phyloP scores from a whole-genome alignment of 2,329 filamentous ascomycete genomes.

The Verticillium isaacii region DNA sequence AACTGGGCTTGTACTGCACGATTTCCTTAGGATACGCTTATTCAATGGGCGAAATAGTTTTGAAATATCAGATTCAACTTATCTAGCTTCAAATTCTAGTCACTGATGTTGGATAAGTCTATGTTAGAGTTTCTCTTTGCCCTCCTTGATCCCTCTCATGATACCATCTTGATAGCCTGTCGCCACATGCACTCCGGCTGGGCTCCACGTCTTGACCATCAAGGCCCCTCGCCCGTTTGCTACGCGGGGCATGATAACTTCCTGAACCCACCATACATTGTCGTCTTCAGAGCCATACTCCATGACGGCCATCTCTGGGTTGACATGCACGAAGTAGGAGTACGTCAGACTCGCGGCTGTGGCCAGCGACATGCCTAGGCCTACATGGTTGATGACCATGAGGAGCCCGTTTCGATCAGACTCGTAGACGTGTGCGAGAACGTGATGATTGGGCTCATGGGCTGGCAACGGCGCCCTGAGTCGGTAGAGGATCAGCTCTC shows the following conservation, averaged over 20 bases:
- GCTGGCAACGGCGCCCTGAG: conserved; percentile 36
- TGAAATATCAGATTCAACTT: too few species aligned
- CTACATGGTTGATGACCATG: conserved; percentile 45
- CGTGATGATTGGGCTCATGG: conserved; percentile 37
- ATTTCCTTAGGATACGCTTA: too few species aligned
- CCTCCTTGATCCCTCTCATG: conserved; percentile 14
- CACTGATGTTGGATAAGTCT: background rate
- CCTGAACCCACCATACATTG: conserved; percentile 50
- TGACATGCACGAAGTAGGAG: conserved; percentile 47
- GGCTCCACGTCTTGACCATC: conserved; percentile 50
- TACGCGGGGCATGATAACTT: conserved; percentile 42
- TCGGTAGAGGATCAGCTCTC: conserved; percentile 46
- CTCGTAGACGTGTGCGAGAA: conserved; percentile 44
- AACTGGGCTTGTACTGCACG: too few species aligned
- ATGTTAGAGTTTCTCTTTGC: conserved; percentile 18
- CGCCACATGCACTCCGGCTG: conserved; percentile 45
- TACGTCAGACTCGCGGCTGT: conserved; percentile 43
- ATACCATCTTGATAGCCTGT: conserved; percentile 52
- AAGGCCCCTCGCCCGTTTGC: conserved; percentile 41
- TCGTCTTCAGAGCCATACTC: conserved; percentile 19
- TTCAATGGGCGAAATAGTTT: too few species aligned
- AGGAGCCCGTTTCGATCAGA: conserved; percentile 50
- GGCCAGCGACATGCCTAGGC: conserved; percentile 36
- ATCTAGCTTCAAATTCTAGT: too few species aligned
- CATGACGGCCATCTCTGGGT: conserved; percentile 44